Evolutionary conservation across 192 early-diverging fungal genomes (phyloP), one percentile per base, ranked within the genome.

Genomic region (Podila horticola): DNA sequence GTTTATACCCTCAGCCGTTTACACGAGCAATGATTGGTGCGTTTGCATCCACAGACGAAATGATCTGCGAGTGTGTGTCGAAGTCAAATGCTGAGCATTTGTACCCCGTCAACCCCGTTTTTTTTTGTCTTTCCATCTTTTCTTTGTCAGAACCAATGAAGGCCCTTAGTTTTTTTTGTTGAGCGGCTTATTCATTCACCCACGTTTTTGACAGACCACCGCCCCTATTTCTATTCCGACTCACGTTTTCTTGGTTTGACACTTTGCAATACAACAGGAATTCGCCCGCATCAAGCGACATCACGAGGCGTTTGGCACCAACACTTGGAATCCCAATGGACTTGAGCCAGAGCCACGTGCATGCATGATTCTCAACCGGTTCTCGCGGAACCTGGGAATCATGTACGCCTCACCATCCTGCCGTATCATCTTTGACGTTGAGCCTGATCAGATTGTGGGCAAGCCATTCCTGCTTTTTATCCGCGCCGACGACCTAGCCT

Each of bases 321-420:
- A 72, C 57, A 73, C 69, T 20, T 83, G 82, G 82, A 74, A 83
- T 48, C 41, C 74, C 4, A 62, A 20, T 45, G 60, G 55, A 11
- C 66, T 83, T 1, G 71, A 71, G 29, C 75, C 71, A 30, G 82
- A 83, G 38, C 82, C 74, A 15, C 60, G 82, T 10, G 82, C 58
- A 10, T 83, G 82, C 70, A 72, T 83, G 74, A 67, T 83, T 26
- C 75, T 83, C 59, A 83, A 83, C 38, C 59, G 82, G 15, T 83
- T 79, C 66, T 67, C 82, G 8, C 71, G 73, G 20, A 69, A 26
- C n/a, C 62, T 76, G 7, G 59, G 69, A 1, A 69, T 83, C 34
- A 76, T 83, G 70, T 83, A 83, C 45, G 73, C 74, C n/a, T 83
- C 82, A 3, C 74, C 71, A 20, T 76, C 82, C 8, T 73, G 74